These are phyloP conservation scores for Apiotrichum gamsii DNA, from an alignment of 1,284 basidiomycete species.

Conservation along the genomic window DNA sequence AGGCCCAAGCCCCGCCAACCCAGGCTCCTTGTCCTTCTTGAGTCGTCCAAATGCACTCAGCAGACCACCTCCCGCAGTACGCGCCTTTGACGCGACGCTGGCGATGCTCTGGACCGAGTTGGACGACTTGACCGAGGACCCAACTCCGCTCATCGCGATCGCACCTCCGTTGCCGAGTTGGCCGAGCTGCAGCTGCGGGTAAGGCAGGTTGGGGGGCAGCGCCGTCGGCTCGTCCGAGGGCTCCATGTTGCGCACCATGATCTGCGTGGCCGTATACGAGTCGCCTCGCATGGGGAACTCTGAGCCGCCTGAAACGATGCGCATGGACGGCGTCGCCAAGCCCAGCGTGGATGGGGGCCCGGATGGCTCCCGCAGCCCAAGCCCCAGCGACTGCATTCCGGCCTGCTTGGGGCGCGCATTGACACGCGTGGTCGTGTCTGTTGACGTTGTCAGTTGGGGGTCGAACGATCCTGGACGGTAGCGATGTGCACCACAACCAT, in stretches of 20 bases:
- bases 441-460: too few relatives aligned
- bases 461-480: too few relatives aligned
- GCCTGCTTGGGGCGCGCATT: not conserved
- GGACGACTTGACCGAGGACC: constrained; percentile 13
- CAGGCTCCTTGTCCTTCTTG: constrained; percentile 31
- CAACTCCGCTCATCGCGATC: too few relatives aligned
- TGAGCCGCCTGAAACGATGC: constrained; percentile 39
- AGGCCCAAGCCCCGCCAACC: constrained; percentile 2
- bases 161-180: not conserved
- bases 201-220: constrained; percentile 61
- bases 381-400: not conserved
- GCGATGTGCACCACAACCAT: not conserved
- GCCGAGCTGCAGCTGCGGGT: constrained; percentile 54
- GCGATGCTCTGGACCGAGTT: constrained; percentile 28
- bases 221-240: constrained; percentile 37
- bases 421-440: constrained; percentile 1
- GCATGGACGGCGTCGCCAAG: constrained; percentile 2
- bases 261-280: constrained; percentile 41
- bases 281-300: constrained; percentile 45
- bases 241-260: constrained; percentile 37
- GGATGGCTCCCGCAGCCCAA: not conserved
- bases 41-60: constrained; percentile 30
- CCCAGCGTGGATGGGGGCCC: not conserved
- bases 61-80: constrained; percentile 20
- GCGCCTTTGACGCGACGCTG: constrained; percentile 15